These are phyloP conservation scores for Russula emetica DNA, from an alignment of 768 basidiomycete genomes.

Conservation along the genomic window DNA sequence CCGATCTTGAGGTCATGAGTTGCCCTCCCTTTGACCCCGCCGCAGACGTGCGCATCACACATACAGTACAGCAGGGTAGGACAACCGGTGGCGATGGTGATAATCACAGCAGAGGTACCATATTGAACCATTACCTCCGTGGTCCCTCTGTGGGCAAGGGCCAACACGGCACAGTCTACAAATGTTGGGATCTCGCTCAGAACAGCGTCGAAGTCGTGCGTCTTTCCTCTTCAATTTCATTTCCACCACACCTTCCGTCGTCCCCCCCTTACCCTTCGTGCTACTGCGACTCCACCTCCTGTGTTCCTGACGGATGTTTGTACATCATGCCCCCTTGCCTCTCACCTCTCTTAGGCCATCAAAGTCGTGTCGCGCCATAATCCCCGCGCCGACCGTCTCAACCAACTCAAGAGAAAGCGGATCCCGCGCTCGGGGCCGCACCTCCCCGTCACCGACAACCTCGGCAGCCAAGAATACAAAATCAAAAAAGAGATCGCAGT, in stretches of 20 bases:
- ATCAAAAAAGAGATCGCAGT: conserved; percentile 94
- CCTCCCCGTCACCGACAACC: conserved; percentile 58
- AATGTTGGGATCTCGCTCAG: conserved; percentile 52
- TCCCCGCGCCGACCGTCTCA: conserved; percentile 63
- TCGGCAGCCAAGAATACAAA: conserved; percentile 72
- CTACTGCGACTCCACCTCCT: not conserved
- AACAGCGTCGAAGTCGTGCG: conserved; percentile 43
- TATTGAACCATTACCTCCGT: conserved; percentile 86
- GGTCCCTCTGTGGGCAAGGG: conserved; percentile 75
- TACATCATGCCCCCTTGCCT: not conserved
- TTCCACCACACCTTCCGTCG: not conserved
- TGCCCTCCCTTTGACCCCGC: conserved; percentile 24
- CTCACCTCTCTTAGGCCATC: conserved; percentile 54
- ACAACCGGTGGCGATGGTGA: conserved; percentile 31
- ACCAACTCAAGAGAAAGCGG: conserved; percentile 40
- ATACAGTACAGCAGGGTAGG: conserved; percentile 33
- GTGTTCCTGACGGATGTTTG: not conserved
- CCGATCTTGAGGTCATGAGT: conserved; percentile 26
- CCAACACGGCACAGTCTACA: conserved; percentile 86
- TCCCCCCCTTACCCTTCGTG: not conserved
- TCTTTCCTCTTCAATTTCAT: conserved; percentile 24
- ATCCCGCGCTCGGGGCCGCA: conserved; percentile 44
- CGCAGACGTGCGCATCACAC: conserved; percentile 26
- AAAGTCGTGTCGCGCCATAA: conserved; percentile 72
- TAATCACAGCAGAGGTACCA: conserved; percentile 37